Base-by-base conservation (phyloP, 768 basidiomycete species). In the Exidia glandulosa region DNA sequence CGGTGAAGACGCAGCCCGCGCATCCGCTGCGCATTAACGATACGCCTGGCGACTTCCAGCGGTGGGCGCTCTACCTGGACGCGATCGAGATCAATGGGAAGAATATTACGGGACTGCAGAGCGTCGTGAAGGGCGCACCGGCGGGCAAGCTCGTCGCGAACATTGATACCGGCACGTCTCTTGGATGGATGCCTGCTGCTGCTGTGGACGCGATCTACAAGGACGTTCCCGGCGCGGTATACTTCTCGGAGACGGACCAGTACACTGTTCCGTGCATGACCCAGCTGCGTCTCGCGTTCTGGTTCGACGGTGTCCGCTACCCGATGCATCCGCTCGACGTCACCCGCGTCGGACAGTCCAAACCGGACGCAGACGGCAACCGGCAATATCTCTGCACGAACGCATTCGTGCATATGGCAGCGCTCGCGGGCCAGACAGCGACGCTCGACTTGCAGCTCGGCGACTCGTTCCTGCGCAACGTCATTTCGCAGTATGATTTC, bases 241-340 rank as follows among this genome's bases (percentile, higher is more conserved):
- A 85, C 70, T 82, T 84, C 63, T 63, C 74, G 9, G 65, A 70
- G 6, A 76, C 74, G 41, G 75, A 82, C 61, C 77, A 81, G 60
- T 91, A 90, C 90, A 78, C 81, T 1, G 71, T 91, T 0, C 90
- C 89, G 2, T 91, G 89, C 67, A 80, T 77, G 3, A 86, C 89
- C 70, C 71, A 82, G 66, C 77, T 91, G 60, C 88, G 86, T 57
- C 65, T 91, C 37, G 81, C 83, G 3, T 77, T 91, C 73, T 82
- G 79, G 61, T 86, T 91, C 66, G 86, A 85, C 55, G 89, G 89
- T 14, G 41, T 71, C 45, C 73, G 77, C n/a, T 85, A 81, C 65
- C 87, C 87, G 0, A 73, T 91, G 0, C 87, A 90, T 67, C 89
- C 90, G 19, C 73, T 91, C 29, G 89, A 91, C 62, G 73, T 77